These are phyloP conservation scores for Arctostaphylos glauca DNA, from an alignment of 148 eudicot species.

Conservation along the genomic window DNA sequence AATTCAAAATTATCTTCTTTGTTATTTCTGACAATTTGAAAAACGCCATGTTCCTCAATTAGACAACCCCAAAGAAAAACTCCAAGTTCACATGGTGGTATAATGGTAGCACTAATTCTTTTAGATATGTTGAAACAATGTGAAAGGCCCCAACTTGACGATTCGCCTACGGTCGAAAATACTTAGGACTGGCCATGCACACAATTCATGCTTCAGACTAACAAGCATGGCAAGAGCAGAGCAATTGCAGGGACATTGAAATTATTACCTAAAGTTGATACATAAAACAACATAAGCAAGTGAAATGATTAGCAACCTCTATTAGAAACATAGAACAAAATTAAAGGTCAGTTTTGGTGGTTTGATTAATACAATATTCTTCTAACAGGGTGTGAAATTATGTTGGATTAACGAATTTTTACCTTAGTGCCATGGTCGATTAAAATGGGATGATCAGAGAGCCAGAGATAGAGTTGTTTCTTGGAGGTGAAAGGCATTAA, in stretches of 20 bases:
- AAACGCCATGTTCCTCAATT: too few species aligned
- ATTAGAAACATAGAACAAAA: background rate
- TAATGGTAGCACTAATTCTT: too few species aligned
- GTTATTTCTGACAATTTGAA: too few species aligned
- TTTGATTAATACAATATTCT: background rate
- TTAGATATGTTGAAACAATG: too few species aligned
- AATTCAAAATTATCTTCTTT: too few species aligned
- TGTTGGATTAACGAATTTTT: background rate
- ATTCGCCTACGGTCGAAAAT: too few species aligned
- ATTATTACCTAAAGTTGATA: too few species aligned
- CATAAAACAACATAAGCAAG: background rate
- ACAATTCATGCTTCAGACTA: background rate
- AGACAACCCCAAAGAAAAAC: too few species aligned
- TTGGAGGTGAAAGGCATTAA: constrained; percentile 25
- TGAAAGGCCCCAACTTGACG: too few species aligned
- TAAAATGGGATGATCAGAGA: constrained; percentile 41
- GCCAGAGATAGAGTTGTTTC: constrained; percentile 45
- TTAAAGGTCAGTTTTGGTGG: background rate
- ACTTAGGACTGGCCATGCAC: too few species aligned
- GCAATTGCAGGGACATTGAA: background rate
- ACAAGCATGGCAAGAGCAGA: background rate
- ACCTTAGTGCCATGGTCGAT: constrained; percentile 60
- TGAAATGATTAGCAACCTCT: background rate
- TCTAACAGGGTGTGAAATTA: background rate
- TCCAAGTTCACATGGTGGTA: too few species aligned